These are phyloP conservation scores for Astragalus membranaceus DNA, from an alignment of 306 rosid genomes.

Conservation along the genomic window DNA sequence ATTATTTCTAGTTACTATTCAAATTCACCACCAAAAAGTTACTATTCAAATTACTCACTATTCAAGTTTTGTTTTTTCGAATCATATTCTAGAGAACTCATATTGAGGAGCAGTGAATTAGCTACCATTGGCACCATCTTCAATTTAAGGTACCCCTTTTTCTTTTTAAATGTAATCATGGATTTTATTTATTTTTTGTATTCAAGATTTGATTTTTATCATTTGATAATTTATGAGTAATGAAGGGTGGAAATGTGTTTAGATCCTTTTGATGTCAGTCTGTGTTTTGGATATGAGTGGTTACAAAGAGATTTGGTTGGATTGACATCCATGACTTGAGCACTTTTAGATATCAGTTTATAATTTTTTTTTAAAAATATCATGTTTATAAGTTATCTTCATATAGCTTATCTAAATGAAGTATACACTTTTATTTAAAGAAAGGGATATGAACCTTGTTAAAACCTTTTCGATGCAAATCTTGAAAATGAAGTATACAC, in stretches of 20 bases:
- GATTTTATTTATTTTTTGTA: background rate
- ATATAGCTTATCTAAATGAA: no score
- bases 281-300: background rate
- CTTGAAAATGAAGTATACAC: no score
- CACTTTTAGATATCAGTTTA: no score
- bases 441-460: no score
- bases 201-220: background rate
- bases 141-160: slow-evolving; percentile 48
- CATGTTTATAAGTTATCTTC: no score
- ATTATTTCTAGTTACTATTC: background rate
- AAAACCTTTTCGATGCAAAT: no score
- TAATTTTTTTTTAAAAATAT: no score
- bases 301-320: background rate
- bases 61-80: background rate
- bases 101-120: slow-evolving; percentile 70
- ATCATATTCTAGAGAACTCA: slow-evolving; percentile 42
- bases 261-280: background rate
- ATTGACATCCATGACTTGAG: no score
- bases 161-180: background rate
- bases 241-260: background rate
- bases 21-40: no score
- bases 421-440: no score
- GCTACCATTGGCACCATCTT: slow-evolving; percentile 79
- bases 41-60: background rate
- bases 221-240: background rate